phyloP scores from a whole-genome alignment of 768 basidiomycete species.

The Boletus speciosus region DNA sequence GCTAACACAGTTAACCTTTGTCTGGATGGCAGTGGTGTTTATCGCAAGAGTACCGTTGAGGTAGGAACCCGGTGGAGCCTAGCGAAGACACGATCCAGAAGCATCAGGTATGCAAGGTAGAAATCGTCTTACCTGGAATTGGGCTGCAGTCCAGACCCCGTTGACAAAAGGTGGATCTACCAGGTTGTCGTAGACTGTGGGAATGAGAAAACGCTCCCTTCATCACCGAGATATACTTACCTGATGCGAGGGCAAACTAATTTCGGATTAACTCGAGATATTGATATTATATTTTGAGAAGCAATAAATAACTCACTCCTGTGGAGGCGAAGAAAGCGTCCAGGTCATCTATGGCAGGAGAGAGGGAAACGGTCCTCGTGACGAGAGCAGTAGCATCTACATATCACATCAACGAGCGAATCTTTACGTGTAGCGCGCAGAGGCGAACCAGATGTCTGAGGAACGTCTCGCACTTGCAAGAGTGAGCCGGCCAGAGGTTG shows the following conservation, averaged over 20 bases:
- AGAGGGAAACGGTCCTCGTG: conserved; percentile 42
- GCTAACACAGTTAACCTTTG: conserved; percentile 45
- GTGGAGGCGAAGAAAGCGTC: conserved; percentile 58
- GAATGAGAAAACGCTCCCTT: neutral
- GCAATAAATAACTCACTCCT: conserved; percentile 38
- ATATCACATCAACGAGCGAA: neutral
- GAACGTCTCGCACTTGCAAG: conserved; percentile 25
- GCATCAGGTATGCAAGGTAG: neutral
- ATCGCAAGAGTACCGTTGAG: conserved; percentile 53
- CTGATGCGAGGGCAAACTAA: conserved; percentile 32
- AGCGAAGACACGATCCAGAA: neutral
- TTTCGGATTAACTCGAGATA: conserved; percentile 17
- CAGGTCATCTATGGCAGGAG: conserved; percentile 41
- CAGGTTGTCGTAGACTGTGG: conserved; percentile 36
- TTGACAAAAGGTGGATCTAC: conserved; percentile 57
- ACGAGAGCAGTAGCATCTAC: conserved; percentile 41
- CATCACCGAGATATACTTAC: conserved; percentile 7
- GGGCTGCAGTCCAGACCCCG: conserved; percentile 49
- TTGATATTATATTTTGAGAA: neutral
- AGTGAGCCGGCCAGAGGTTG: conserved; percentile 54
- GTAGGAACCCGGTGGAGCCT: conserved; percentile 43
- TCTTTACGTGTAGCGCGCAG: conserved; percentile 6
- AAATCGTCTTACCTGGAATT: conserved; percentile 42
- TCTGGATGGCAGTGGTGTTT: conserved; percentile 47
- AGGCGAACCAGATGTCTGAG: conserved; percentile 12